Evolutionary conservation across 768 basidiomycete species (phyloP).

Genomic region (Termitomyces sp.): DNA sequence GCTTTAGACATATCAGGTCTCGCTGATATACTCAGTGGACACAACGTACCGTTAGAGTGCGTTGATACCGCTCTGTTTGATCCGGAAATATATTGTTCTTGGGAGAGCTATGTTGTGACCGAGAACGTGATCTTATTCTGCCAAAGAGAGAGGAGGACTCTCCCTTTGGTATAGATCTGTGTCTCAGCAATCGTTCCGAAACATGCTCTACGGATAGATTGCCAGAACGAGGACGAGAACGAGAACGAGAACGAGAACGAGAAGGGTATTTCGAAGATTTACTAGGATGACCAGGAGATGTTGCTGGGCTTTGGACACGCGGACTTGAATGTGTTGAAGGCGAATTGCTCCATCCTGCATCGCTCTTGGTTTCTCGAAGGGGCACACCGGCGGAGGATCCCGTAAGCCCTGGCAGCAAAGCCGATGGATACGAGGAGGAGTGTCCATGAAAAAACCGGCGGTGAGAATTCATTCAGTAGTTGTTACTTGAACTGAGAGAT

Average conservation of each 20-base stretch:
- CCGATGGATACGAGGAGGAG: slow-evolving; percentile 5
- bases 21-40: no score
- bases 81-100: not conserved
- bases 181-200: not conserved
- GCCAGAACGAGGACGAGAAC: not conserved
- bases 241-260: no score
- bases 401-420: not conserved
- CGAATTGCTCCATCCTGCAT: not conserved
- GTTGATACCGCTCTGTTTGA: slow-evolving; percentile 1
- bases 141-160: not conserved
- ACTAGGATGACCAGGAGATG: slow-evolving; percentile 1
- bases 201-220: slow-evolving; percentile 2
- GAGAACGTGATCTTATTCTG: not conserved
- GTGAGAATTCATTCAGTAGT: not conserved
- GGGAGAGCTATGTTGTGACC: slow-evolving; percentile 1
- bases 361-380: not conserved
- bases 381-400: not conserved
- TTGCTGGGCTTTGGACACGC: not conserved
- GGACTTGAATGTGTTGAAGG: slow-evolving; percentile 3
- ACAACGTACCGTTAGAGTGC: not conserved
- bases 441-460: not conserved
- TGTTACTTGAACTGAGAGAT: no score
- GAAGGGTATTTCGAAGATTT: not conserved
- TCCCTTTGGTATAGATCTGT: not conserved
- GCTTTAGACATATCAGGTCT: slow-evolving; percentile 13